phyloP scores from a whole-genome alignment of 306 rosid genomes.

The Sicyos edulis region DNA sequence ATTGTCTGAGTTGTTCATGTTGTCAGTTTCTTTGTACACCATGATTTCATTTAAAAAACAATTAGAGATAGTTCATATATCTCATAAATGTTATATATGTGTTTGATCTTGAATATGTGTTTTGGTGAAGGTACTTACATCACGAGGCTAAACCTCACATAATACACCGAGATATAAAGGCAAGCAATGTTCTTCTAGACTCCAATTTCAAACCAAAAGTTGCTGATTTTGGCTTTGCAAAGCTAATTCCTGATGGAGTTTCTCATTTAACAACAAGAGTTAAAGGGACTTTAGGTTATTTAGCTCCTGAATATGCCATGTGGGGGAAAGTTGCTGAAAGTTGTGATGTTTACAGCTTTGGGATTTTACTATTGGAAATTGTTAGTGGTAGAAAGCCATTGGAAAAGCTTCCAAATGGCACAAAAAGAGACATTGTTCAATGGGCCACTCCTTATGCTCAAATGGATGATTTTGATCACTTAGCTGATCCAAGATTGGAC shows the following conservation, averaged over 20 bases:
- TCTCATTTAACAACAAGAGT: constrained; percentile 79
- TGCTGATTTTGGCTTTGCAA: constrained; percentile 91
- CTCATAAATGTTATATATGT: too few species aligned
- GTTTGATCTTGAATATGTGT: neutral
- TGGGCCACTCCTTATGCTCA: constrained; percentile 59
- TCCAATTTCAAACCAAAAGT: constrained; percentile 65
- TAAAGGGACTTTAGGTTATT: constrained; percentile 82
- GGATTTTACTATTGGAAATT: constrained; percentile 68
- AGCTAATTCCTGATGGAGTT: constrained; percentile 75
- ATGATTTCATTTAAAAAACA: too few species aligned
- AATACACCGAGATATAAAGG: constrained; percentile 84
- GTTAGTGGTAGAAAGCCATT: constrained; percentile 66
- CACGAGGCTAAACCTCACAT: constrained; percentile 74
- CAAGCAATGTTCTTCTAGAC: constrained; percentile 80
- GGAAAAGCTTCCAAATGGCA: constrained; percentile 72
- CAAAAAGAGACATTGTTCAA: constrained; percentile 74
- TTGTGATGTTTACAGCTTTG: constrained; percentile 86
- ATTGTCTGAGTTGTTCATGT: too few species aligned
- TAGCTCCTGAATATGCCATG: constrained; percentile 96
- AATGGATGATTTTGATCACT: constrained; percentile 40
- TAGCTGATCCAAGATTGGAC: constrained; percentile 54
- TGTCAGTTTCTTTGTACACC: too few species aligned
- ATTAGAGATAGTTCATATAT: too few species aligned
- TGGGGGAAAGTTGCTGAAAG: constrained; percentile 86
- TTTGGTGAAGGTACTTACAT: constrained; percentile 59